phyloP scores from a whole-genome alignment of 2,329 filamentous ascomycete species.

The Calonectria hawksworthii region DNA sequence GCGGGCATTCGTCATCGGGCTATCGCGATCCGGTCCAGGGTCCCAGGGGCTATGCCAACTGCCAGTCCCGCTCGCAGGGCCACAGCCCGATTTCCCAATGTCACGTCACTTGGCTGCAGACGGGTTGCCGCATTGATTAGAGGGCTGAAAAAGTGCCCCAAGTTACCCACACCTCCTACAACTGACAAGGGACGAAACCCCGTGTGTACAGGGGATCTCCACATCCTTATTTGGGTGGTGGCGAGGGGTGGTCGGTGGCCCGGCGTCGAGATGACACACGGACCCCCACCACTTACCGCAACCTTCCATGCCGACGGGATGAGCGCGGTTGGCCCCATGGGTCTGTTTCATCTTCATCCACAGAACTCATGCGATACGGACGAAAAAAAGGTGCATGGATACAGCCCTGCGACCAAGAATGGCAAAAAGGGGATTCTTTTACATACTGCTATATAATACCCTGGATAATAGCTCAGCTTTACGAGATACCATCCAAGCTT shows the following conservation, averaged over 20 bases:
- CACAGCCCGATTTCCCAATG: not conserved
- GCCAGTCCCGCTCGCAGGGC: not conserved
- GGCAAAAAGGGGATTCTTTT: not conserved
- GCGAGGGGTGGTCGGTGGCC: not conserved
- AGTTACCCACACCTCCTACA: not conserved
- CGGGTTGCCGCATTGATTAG: slow-evolving; percentile 2
- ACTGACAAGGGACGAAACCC: not conserved
- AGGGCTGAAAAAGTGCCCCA: not conserved
- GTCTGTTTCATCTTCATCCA: slow-evolving; percentile 10
- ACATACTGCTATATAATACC: not conserved
- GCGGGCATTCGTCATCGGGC: slow-evolving; percentile 2
- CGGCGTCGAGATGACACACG: slow-evolving; percentile 1
- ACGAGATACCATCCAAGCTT: not conserved
- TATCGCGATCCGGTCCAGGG: not conserved
- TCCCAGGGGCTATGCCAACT: not conserved
- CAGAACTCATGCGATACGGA: not conserved
- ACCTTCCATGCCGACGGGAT: not conserved
- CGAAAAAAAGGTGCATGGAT: not conserved
- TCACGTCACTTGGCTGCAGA: not conserved
- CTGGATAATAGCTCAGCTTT: not conserved
- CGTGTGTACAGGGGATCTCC: not conserved
- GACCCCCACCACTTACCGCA: not conserved
- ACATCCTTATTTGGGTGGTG: slow-evolving; percentile 3
- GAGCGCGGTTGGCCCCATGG: not conserved
- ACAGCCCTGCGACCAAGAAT: not conserved